Evolutionary conservation across 441 rosid species (phyloP).

Genomic region (Dalechampia spathulata): DNA sequence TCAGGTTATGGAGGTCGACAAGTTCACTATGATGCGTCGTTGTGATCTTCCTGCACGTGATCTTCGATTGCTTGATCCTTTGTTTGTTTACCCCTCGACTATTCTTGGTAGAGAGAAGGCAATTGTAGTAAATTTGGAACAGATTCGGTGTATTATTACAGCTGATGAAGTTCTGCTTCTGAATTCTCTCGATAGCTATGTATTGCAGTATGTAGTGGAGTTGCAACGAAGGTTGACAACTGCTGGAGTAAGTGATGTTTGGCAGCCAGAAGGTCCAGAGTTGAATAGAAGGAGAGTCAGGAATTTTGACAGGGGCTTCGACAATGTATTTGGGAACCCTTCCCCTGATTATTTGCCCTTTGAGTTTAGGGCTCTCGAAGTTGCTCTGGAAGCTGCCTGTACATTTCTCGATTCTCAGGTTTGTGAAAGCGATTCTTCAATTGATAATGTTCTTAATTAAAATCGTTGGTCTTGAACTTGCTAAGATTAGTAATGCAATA

Average conservation of each 20-base stretch:
- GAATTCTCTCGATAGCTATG: slow-evolving; percentile 95
- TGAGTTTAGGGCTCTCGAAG: slow-evolving; percentile 93
- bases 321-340: slow-evolving; percentile 47
- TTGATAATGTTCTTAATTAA: too few species aligned
- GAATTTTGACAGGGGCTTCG: slow-evolving; percentile 72
- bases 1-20: slow-evolving; percentile 85
- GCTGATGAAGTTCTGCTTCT: slow-evolving; percentile 96
- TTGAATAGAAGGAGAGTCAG: slow-evolving; percentile 52
- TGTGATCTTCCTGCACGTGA: slow-evolving; percentile 99
- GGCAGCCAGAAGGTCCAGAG: slow-evolving; percentile 67
- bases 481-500: neutral
- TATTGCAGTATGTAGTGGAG: slow-evolving; percentile 91
- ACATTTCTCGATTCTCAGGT: slow-evolving; percentile 99
- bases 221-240: slow-evolving; percentile 69
- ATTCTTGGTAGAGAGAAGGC: slow-evolving; percentile 99
- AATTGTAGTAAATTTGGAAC: slow-evolving; percentile 94
- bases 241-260: slow-evolving; percentile 50
- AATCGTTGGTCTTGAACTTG: neutral
- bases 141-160: slow-evolving; percentile 90
- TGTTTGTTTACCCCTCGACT: slow-evolving; percentile 94
- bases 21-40: slow-evolving; percentile 94
- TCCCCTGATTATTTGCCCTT: slow-evolving; percentile 98
- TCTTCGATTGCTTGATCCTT: slow-evolving; percentile 82
- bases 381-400: slow-evolving; percentile 94
- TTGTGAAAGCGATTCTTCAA: slow-evolving; percentile 15